These are phyloP conservation scores for Tetramitus jugosus DNA, from an alignment of 208 protist species.

Conservation along the genomic window DNA sequence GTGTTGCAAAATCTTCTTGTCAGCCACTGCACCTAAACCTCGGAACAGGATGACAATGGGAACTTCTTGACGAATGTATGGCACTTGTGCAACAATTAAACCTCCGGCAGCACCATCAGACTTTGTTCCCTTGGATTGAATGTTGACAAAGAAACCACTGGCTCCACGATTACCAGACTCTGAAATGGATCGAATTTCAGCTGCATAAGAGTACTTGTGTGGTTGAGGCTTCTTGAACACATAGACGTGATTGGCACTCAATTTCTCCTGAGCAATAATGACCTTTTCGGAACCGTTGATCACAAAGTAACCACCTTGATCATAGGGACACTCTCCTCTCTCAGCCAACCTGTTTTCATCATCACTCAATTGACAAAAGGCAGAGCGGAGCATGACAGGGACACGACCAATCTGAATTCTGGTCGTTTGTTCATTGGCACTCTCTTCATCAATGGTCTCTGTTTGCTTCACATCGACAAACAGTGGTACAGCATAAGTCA, in stretches of 20 bases:
- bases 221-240: conserved; percentile 84
- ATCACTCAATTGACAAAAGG: conserved; percentile 70
- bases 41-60: conserved; percentile 91
- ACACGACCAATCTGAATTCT: conserved; percentile 57
- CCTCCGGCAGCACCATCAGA: conserved; percentile 10
- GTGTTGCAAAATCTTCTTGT: conserved; percentile 89
- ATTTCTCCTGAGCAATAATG: conserved; percentile 77
- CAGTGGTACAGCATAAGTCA: conserved; percentile 81
- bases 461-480: conserved; percentile 60
- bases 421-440: conserved; percentile 23
- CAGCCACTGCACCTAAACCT: conserved; percentile 86
- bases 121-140: neutral
- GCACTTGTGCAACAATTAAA: conserved; percentile 55
- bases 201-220: conserved; percentile 69
- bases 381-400: conserved; percentile 88
- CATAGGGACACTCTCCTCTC: conserved; percentile 81
- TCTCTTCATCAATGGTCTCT: conserved; percentile 33
- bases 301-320: conserved; percentile 95
- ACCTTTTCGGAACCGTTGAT: conserved; percentile 95
- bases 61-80: conserved; percentile 71
- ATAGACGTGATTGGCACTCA: conserved; percentile 85
- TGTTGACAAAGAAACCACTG: conserved; percentile 68
- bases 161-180: conserved; percentile 72
- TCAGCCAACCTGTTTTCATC: conserved; percentile 54
- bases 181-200: conserved; percentile 84